Conservation (phyloP, 768 basidiomycete genomes). For the Pleurotus ostreatus region DNA sequence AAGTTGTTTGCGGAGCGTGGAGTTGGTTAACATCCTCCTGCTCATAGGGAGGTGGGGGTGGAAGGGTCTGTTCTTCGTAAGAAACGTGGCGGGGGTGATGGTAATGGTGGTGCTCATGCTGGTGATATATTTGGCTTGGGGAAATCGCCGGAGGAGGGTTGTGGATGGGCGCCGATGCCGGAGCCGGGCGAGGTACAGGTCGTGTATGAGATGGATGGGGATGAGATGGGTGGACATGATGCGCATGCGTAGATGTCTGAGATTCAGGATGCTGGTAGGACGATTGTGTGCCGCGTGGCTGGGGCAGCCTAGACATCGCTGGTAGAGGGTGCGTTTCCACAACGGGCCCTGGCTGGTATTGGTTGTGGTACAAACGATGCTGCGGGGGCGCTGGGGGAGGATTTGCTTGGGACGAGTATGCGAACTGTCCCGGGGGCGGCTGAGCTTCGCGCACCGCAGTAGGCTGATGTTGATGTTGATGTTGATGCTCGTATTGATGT, state of each 20-base stretch:
- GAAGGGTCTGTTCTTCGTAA: constrained; percentile 5
- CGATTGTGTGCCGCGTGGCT: no score
- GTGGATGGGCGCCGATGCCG: constrained; percentile 7
- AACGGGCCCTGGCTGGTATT: constrained; percentile 9
- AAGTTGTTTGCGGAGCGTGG: no score
- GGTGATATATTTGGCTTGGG: constrained; percentile 9
- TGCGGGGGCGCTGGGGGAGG: not conserved
- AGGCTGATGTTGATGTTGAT: no score
- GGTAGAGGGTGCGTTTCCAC: not conserved
- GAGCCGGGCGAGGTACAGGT: constrained; percentile 6
- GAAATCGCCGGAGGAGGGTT: constrained; percentile 5
- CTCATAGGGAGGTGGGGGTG: constrained; percentile 13
- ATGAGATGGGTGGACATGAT: no score
- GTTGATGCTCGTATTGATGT: no score
- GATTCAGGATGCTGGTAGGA: no score
- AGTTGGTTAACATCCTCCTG: not conserved
- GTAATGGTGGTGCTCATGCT: constrained; percentile 12
- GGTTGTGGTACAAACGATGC: no score
- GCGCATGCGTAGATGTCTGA: no score
- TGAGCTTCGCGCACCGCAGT: no score
- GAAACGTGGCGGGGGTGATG: constrained; percentile 1
- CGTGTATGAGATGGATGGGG: constrained; percentile 10
- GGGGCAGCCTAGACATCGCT: not conserved
- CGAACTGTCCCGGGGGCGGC: no score
- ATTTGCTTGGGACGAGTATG: not conserved